phyloP scores from a whole-genome alignment of 495 filamentous ascomycete species.

The Astrothelium macrocarpum region DNA sequence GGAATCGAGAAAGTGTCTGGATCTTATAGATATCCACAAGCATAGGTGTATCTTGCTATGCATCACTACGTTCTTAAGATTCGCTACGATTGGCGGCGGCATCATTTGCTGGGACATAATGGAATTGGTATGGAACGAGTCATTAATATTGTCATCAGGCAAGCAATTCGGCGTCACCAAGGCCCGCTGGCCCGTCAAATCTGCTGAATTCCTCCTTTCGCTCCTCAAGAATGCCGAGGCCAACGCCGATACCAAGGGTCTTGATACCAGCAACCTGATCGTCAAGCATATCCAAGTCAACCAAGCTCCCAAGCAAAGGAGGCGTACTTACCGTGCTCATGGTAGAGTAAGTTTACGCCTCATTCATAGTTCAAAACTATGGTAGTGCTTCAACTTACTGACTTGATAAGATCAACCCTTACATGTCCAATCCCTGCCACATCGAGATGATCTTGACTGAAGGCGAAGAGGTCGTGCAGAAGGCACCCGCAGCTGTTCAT shows the following conservation, averaged over 20 bases:
- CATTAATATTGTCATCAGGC: slow-evolving; percentile 44
- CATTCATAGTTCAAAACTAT: background rate
- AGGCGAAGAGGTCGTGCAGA: slow-evolving; percentile 82
- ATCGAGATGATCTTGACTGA: slow-evolving; percentile 99
- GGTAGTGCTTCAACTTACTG: background rate
- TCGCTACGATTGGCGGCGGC: background rate
- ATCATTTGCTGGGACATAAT: background rate
- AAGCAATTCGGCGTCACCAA: slow-evolving; percentile 96
- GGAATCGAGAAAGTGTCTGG: background rate
- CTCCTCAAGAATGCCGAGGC: slow-evolving; percentile 98
- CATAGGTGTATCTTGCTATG: too few species aligned
- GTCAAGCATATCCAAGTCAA: slow-evolving; percentile 99
- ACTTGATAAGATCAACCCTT: slow-evolving; percentile 78
- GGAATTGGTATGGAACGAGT: background rate
- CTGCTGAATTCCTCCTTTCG: slow-evolving; percentile 90
- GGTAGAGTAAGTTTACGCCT: slow-evolving; percentile 72
- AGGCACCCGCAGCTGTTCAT: slow-evolving; percentile 56
- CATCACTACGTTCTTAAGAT: too few species aligned
- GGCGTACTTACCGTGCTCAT: slow-evolving; percentile 98
- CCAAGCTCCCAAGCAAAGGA: slow-evolving; percentile 96
- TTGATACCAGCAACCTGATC: slow-evolving; percentile 90
- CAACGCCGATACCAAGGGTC: slow-evolving; percentile 98
- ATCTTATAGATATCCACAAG: too few species aligned
- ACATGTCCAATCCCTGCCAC: slow-evolving; percentile 99
- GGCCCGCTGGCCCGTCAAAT: slow-evolving; percentile 98